Evolutionary conservation across 768 basidiomycete species (phyloP), one percentile per base, ranked within the genome.

Genomic region (Boletus tomentosulus): DNA sequence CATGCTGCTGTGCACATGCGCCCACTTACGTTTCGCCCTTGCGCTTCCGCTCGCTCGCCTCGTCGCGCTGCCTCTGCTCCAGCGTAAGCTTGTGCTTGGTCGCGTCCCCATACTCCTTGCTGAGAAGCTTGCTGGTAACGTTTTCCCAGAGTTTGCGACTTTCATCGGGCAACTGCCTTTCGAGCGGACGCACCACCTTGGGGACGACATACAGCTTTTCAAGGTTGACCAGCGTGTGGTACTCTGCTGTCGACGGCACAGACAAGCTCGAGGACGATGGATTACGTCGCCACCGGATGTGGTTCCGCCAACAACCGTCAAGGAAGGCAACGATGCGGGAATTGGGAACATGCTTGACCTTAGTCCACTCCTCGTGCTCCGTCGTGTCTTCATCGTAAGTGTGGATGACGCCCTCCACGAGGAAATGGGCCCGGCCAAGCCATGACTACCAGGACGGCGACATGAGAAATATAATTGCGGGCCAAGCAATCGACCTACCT

Each of bases 61-160:
- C 81, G 55, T 98, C 94, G 48, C 97, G 76, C 76, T 98, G 97
- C 65, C 68, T 81, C 79, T 98, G 96, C 73, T 99, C 97, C 52
- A 99, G 96, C 5, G 71, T 71, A 49, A 93, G 81, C 78, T 99
- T 99, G 74, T 88, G 82, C 76, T 79, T 89, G 53, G 92, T 98
- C 49, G 97, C 97, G 39, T 95, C 92, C 24, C 81, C 78, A 71
- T 81, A 99, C 65, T 95, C 89, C 79, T 97, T 98, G 65, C 74
- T 79, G 42, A 89, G 46, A 53, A 98, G 71, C 54, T 80, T 75
- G 43, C 73, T 77, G 48, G 95, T 96, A 22, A 98, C 90, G 50
- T 68, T 79, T 53, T 87, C 84, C 97, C 97, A 98, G 50, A 98
- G 69, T 74, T 81, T 83, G 54, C 93, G 76, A 57, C 92, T 95